Evolutionary conservation across 163 green algal genomes (phyloP), one percentile per base, ranked within the genome.

Genomic region (Trebouxiophyceae sp.): DNA sequence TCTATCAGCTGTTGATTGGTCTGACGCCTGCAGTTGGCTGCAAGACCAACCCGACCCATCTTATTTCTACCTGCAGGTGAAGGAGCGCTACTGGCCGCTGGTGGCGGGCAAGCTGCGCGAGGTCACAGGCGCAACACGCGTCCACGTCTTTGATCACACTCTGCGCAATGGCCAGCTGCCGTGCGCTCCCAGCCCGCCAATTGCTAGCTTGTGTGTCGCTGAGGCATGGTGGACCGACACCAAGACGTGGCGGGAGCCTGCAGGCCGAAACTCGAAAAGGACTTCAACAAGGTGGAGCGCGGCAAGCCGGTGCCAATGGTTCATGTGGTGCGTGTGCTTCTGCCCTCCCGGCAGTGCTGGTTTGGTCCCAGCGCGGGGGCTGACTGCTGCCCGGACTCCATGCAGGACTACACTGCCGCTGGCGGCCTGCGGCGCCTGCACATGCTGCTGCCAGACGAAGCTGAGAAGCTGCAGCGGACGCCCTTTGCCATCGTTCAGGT

Each of bases 401-500:
- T 50, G 39, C 39, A 50, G 28, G 67, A 73, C 54, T 73, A 73
- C 60, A 73, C 67, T n/a, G 30, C 33, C 57, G 64, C 68, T 26
- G 60, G 58, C 29, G 67, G 67, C 5, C 34, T 29, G 34, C 39
- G 68, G 29, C 28, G 67, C 5, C 34, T 73, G 34, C n/a, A 47
- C 7, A 34, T 33, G 5, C 33, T 73, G 33, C 20, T 68, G 26
- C 60, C 60, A 46, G 67, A 73, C 16, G 67, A 73, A 23, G 60
- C 60, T 5, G 34, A 68, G 3, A 56, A 28, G 24, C 60, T 73
- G 2, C 54, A 59, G 50, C 46, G 64, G n/a, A 73, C 67, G 1
- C 67, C 67, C 2, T 73, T 65, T 68, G 67, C 67, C 30, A 60
- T 67, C 7, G 65, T 73, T 6, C 67, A 73, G 67, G 67, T 73